A percentile compares a stretch with the other conserved stretches of the same genome.
Evolutionary conservation across 306 rosid species (phyloP).

Genomic region (Canavalia gladiata): DNA sequence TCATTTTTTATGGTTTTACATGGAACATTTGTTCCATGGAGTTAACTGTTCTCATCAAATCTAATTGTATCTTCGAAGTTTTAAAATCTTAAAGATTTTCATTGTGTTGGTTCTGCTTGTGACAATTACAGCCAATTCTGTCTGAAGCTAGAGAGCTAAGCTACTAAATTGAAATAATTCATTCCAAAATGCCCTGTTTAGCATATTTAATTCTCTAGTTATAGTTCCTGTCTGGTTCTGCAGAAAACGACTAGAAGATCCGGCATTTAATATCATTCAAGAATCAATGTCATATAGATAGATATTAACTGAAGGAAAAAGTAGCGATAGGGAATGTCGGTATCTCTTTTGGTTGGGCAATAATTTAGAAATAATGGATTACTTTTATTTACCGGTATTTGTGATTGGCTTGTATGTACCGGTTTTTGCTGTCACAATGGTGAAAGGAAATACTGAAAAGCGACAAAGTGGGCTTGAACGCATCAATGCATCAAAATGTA

Average conservation of each 20-base stretch:
- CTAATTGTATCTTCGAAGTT: not conserved
- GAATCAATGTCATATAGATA: not conserved
- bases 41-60: slow-evolving; percentile 1
- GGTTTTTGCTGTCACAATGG: not conserved
- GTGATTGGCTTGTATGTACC: slow-evolving; percentile 3
- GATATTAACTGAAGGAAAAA: not conserved
- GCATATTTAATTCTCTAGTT: not conserved
- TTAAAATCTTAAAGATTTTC: slow-evolving; percentile 27
- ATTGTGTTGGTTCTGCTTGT: slow-evolving; percentile 13
- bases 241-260: not conserved
- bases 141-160: slow-evolving; percentile 13
- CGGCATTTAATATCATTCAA: slow-evolving; percentile 27
- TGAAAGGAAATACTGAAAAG: not conserved
- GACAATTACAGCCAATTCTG: slow-evolving; percentile 4
- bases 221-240: slow-evolving; percentile 14
- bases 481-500: slow-evolving; percentile 25
- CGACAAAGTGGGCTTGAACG: not conserved
- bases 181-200: not conserved
- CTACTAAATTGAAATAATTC: slow-evolving; percentile 12
- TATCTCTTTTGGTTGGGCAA: slow-evolving; percentile 3
- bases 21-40: slow-evolving; percentile 1
- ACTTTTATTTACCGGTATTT: not conserved
- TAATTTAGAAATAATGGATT: not conserved
- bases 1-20: slow-evolving; percentile 25
- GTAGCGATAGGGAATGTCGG: slow-evolving; percentile 1